Evolutionary conservation across 2,329 filamentous ascomycete species (phyloP), one percentile per base, ranked within the genome.

Genomic region (Fusarium sp.): DNA sequence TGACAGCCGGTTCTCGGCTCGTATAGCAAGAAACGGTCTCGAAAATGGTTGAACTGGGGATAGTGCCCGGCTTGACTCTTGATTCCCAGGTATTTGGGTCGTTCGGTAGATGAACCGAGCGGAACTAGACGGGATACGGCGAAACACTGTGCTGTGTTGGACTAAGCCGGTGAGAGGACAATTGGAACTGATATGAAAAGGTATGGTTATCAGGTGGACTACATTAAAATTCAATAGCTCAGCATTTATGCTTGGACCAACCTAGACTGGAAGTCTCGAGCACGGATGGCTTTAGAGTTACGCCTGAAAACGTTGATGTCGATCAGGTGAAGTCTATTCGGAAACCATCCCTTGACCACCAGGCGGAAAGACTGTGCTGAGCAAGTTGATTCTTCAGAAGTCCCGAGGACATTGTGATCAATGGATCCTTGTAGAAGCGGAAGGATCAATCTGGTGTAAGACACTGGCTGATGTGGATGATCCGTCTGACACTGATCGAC

Each of bases 321-420:
- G 33, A 18, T 54, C 35, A 30, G 19, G 23, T 11, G 10, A 40
- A 13, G 19, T 42, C 25, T 40, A 10, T 42, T 42, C 15, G 25
- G 12, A 19, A 40, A 42, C 3, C 19, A 54, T 13, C 35, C 33
- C 19, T n/a, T 40, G 15, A 25, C 9, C 12, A 2, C n/a, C 4
- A 1, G 23, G 13, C 13, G 23, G 13, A n/a, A 21, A 6, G 11
- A 19, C 4, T 19, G 3, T 9, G 23, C 7, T 12, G 19, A 18
- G 3, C 6, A n/a, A 4, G 33, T 13, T 6, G 2, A 18, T 9
- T n/a, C 5, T 40, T 28, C 10, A n/a, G 10, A 16, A 28, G 33
- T 5, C 10, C 1, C 2, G 6, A 38, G 19, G 6, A 25, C 5
- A 25, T 21, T 28, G 2, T 18, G 1, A 2, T 9, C 7, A n/a